phyloP scores from a whole-genome alignment of 257 asterid species.

The Anisodus tanguticus region DNA sequence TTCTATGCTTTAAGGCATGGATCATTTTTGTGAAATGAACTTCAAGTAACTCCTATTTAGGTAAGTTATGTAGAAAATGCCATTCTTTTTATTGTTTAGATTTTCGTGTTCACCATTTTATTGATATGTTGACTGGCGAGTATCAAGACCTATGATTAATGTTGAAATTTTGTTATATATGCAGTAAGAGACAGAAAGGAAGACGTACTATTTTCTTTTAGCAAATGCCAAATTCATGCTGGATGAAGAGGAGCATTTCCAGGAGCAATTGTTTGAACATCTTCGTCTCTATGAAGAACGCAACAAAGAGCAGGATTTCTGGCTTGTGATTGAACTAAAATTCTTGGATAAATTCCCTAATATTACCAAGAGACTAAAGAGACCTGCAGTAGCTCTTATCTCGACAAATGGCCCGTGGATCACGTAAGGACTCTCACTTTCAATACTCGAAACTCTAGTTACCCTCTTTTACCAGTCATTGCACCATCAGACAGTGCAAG shows the following conservation, averaged over 20 bases:
- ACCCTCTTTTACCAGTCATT: not conserved
- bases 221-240: constrained; percentile 95
- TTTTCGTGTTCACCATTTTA: too few relatives aligned
- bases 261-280: constrained; percentile 78
- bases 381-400: constrained; percentile 93
- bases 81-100: not conserved
- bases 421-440: constrained; percentile 51
- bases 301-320: constrained; percentile 76
- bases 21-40: not conserved
- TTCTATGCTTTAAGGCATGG: not conserved
- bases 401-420: constrained; percentile 91
- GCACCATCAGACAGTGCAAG: not conserved
- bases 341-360: constrained; percentile 84
- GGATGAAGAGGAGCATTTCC: constrained; percentile 98
- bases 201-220: constrained; percentile 72
- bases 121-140: not conserved
- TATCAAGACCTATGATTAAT: not conserved
- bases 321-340: constrained; percentile 94
- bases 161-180: not conserved
- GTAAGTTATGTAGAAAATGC: not conserved
- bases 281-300: constrained; percentile 68
- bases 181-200: constrained; percentile 55
- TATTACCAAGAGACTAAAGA: constrained; percentile 73
- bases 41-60: not conserved
- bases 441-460: not conserved